Base-by-base conservation (phyloP, 495 filamentous ascomycete genomes). In the Penicillium bialowiezense region DNA sequence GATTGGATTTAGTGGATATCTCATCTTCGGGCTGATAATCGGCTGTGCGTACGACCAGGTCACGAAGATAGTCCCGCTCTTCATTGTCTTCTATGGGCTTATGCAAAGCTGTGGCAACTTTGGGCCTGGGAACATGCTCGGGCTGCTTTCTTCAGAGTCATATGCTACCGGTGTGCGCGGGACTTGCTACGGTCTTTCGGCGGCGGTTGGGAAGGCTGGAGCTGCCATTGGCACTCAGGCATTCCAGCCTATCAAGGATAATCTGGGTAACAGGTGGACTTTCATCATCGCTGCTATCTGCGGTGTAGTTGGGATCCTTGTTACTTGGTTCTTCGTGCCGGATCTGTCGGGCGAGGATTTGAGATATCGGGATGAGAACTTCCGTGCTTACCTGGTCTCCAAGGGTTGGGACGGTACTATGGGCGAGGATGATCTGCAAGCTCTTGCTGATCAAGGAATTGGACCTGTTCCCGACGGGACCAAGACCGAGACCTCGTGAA, bases 211-310 rank as follows among this genome's bases (percentile, higher is more conserved):
- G 4, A 78, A 80, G 50, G 62, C 74, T 0, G 77, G 77, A 10
- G 77, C 71, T 7, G 76, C 77, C 1, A 54, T 80, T n/a, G 77
- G 77, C 1, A 79, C 74, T 1, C 66, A 80, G 41, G 76, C 66
- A 0, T 81, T 80, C 41, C 69, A 63, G 13, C 77, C 71, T 3
- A 77, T 80, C 15, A 52, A 73, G 36, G 50, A 45, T 19, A 29
- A 64, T 38, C 54, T 79, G 8, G 75, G 77, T 0, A 73, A 79
- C 46, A 59, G 60, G 20, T 77, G 74, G 72, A 79, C 76, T 6
- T 79, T 80, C 38, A 75, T 80, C 31, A 71, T 79, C 41, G 74
- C 75, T 7, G 77, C 76, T 7, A 75, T 78, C 34, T 76, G 71
- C 46, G 76, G 76, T 3, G 65, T 80, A n/a, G 65, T 67, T 4